These are phyloP conservation scores for Knoxdaviesia capensis DNA, from an alignment of 2,329 filamentous ascomycete genomes.

Conservation along the genomic window DNA sequence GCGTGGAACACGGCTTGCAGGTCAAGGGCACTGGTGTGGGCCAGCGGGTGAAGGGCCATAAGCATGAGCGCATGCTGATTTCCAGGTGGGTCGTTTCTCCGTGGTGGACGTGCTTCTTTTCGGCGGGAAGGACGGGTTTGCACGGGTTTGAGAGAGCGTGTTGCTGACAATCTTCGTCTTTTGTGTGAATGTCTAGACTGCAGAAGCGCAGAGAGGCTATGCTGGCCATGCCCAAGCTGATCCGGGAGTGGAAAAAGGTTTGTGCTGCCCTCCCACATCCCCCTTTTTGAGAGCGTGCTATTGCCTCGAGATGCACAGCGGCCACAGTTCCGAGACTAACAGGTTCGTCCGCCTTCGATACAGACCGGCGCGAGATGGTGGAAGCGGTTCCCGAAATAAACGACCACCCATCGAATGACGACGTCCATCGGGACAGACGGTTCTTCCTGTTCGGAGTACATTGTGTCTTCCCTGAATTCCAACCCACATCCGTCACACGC, in stretches of 20 bases:
- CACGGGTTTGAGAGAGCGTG: not conserved
- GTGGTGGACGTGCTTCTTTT: too few relatives aligned
- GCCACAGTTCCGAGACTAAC: not conserved
- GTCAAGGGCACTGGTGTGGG: conserved; percentile 89
- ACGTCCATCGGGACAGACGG: too few relatives aligned
- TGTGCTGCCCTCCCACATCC: conserved; percentile 10
- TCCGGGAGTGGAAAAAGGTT: conserved; percentile 86
- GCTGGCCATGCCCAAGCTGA: conserved; percentile 82
- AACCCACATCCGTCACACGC: too few relatives aligned
- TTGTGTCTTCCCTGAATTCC: too few relatives aligned
- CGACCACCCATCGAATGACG: conserved; percentile 1
- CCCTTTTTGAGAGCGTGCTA: not conserved
- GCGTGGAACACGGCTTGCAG: conserved; percentile 60
- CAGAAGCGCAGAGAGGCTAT: conserved; percentile 82
- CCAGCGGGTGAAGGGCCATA: conserved; percentile 86
- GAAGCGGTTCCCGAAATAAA: conserved; percentile 29
- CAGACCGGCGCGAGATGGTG: conserved; percentile 5
- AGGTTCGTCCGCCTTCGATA: not conserved
- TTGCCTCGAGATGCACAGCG: not conserved
- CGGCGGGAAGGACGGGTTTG: not conserved
- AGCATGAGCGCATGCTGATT: conserved; percentile 74
- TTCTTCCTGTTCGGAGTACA: too few relatives aligned
- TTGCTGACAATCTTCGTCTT: not conserved
- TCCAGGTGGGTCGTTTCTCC: conserved; percentile 31
- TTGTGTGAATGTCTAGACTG: conserved; percentile 32